Evolutionary conservation across 2,329 filamentous ascomycete genomes (phyloP), one percentile per base, ranked within the genome.

Genomic region (Periconia digitata): DNA sequence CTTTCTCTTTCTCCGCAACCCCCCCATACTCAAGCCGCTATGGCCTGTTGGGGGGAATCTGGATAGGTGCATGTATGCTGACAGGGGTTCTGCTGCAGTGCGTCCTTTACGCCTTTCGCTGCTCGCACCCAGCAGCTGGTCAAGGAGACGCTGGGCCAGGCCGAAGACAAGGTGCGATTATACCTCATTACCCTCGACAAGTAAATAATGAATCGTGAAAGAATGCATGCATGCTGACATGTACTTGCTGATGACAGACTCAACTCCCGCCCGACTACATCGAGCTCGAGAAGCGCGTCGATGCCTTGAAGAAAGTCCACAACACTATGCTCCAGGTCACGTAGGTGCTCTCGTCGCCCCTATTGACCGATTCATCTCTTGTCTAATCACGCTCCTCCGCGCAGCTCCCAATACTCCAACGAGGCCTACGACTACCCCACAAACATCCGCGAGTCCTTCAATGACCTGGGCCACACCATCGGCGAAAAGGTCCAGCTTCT

Each of bases 371-470:
- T 43, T 27, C 29, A 27, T 29, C 46, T 15, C 20, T n/a, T n/a
- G 18, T 22, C 44, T 64, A 63, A 46, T 66, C 58, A 32, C 36
- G 23, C 27, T 8, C 43, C 44, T 12, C 43, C 37, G 18, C 17
- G 40, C 69, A 95, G 90, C 63, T 92, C 90, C 57, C 91, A 96
- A 80, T 99, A 96, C 78, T 85, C 89, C 43, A 90, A 94, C 76
- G 94, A 86, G 73, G 80, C 83, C 54, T 86, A 86, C 70, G 94
- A 99, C 76, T 99, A 99, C 76, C 94, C 92, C 43, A 89, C 92
- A 66, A 97, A 99, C 77, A 89, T 97, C 75, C 92, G 92, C 75
- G 94, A 99, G 79, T 96, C 91, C 55, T 96, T 99, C 79, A 89
- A 89, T 73, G 94, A 97, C 70, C 86, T 99, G 53, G 90, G 92